phyloP scores from a whole-genome alignment of 805 yeast species.

The Saccharomyces kudriavzevii region DNA sequence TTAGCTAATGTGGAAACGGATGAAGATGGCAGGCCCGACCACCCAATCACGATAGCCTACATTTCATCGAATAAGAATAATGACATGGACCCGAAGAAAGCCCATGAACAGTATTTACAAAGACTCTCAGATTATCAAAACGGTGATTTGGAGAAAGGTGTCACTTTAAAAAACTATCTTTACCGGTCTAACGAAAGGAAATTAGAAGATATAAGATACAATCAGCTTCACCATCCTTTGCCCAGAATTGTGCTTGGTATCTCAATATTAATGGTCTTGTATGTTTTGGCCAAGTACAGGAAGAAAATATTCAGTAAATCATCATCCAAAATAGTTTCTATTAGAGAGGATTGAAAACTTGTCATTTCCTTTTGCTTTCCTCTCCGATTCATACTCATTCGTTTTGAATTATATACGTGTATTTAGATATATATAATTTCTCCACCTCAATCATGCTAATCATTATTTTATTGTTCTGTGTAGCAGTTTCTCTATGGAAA shows the following conservation, averaged over 20 bases:
- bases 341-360: slow-evolving; percentile 19
- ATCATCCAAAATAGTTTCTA: slow-evolving; percentile 17
- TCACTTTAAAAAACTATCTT: slow-evolving; percentile 6
- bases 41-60: slow-evolving; percentile 36
- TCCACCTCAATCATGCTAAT: background rate
- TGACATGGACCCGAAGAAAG: slow-evolving; percentile 11
- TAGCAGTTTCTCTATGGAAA: slow-evolving; percentile 26
- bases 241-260: slow-evolving; percentile 14
- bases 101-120: slow-evolving; percentile 19
- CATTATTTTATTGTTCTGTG: slow-evolving; percentile 5
- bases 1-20: slow-evolving; percentile 50
- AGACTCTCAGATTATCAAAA: slow-evolving; percentile 19
- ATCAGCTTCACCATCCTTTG: slow-evolving; percentile 17
- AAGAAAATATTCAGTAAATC: slow-evolving; percentile 9
- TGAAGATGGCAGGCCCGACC: slow-evolving; percentile 6
- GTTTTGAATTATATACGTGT: background rate
- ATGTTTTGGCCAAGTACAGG: slow-evolving; percentile 11
- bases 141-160: slow-evolving; percentile 25
- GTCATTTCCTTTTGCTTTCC: background rate
- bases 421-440: background rate
- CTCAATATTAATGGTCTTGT: slow-evolving; percentile 6
- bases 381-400: background rate
- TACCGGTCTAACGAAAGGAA: slow-evolving; percentile 9
- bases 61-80: slow-evolving; percentile 26
- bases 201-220: slow-evolving; percentile 14